Conservation (phyloP, 768 basidiomycete genomes). For the Lactarius sanguifluus region DNA sequence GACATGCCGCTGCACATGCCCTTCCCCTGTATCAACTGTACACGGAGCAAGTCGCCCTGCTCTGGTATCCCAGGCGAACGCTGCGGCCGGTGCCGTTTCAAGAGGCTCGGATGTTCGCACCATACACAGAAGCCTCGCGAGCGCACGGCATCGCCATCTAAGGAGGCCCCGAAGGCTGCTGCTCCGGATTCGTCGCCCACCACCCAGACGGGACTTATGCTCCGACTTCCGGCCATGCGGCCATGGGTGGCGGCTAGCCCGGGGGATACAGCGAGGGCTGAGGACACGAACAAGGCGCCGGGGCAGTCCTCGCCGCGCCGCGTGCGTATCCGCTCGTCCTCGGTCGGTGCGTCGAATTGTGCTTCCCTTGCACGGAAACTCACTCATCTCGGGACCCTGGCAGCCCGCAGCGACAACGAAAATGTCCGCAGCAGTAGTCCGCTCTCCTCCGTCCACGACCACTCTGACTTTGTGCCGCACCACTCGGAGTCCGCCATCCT, state of each 20-base stretch:
- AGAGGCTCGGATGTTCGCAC: slow-evolving; percentile 18
- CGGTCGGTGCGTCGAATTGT: not conserved
- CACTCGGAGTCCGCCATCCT: slow-evolving; percentile 8
- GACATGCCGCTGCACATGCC: slow-evolving; percentile 17
- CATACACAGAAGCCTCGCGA: not conserved
- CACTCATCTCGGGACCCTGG: not conserved
- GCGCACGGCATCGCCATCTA: not conserved
- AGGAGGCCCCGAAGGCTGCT: not conserved
- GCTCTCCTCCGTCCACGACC: slow-evolving; percentile 15
- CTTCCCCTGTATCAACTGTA: slow-evolving; percentile 9
- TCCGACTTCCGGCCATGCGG: not conserved
- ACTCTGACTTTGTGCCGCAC: not conserved
- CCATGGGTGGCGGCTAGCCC: not conserved
- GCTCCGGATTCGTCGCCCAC: not conserved
- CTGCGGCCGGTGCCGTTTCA: slow-evolving; percentile 22
- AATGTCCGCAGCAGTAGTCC: slow-evolving; percentile 2
- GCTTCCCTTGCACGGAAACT: not conserved
- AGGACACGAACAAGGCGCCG: not conserved
- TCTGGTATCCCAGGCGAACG: slow-evolving; percentile 22
- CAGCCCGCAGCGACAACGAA: not conserved
- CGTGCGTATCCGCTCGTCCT: not conserved
- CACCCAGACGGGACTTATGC: not conserved
- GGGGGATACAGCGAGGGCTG: not conserved
- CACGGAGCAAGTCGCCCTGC: slow-evolving; percentile 7
- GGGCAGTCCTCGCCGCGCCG: not conserved